phyloP scores from a whole-genome alignment of 2,329 filamentous ascomycete genomes.

The Leptographium lundbergii region DNA sequence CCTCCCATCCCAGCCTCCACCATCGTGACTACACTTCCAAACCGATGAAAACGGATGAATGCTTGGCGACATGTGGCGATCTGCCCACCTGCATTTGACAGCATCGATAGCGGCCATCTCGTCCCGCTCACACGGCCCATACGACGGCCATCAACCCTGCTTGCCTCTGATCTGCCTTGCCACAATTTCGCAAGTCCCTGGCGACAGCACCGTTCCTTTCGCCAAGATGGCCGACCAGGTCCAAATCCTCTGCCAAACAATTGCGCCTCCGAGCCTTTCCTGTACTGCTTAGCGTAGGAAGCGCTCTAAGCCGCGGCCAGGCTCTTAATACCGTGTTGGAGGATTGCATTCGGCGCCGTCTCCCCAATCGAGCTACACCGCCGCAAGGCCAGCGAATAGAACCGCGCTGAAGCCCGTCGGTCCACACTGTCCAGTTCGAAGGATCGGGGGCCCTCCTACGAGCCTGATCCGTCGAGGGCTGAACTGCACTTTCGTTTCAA shows the following conservation, averaged over 20 bases:
- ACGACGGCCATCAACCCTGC: too few species aligned
- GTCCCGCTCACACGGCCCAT: too few species aligned
- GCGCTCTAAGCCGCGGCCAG: neutral
- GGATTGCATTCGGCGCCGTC: neutral
- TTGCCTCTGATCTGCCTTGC: neutral
- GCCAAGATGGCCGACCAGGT: neutral
- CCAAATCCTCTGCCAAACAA: too few species aligned
- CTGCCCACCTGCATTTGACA: too few species aligned
- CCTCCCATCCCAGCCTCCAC: too few species aligned
- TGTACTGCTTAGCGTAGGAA: neutral
- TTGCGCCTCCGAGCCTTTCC: neutral
- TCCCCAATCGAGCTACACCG: neutral
- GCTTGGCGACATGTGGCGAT: too few species aligned
- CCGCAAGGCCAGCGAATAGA: neutral
- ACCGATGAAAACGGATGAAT: too few species aligned
- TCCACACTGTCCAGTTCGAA: neutral
- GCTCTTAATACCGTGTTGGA: neutral
- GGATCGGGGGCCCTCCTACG: neutral
- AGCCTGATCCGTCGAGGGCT: neutral
- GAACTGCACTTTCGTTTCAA: neutral
- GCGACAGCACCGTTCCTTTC: neutral
- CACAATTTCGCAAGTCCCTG: neutral
- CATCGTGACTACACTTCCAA: too few species aligned
- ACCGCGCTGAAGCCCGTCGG: neutral
- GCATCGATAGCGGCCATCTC: too few species aligned